Evolutionary conservation across 106 monocot genomes (phyloP), one percentile per base, ranked within the genome.

Genomic region (Platanthera guangdongensis): DNA sequence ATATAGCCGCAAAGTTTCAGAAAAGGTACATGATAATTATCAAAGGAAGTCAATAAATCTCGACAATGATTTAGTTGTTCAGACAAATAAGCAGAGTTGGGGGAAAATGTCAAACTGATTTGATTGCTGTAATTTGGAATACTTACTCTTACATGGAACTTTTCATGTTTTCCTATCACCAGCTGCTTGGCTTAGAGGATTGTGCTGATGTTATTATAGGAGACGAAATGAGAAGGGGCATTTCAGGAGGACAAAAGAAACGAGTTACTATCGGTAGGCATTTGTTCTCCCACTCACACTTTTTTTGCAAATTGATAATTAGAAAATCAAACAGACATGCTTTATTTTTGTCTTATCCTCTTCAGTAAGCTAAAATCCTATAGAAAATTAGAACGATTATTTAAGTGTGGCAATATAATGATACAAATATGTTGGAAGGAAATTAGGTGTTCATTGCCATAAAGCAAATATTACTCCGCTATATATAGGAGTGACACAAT

Each of bases 211-310:
- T 79, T 13, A 79, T 78, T 50, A 46, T 92, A 70, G 92, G 88
- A 74, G 89, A 92, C 72, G 88, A 88, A 72, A 84, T 92, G 86
- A 78, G 88, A 85, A 86, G 92, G 57, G 92, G 92, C 25, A 89
- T 92, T 53, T 92, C 92, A 53, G 92, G 89, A 77, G 92, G 92
- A 15, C 89, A 92, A 82, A 92, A 92, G 82, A 92, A 88, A 74
- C 82, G 91, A 75, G 84, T 85, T 11, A 92, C 88, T 57, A 85
- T 86, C 55, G 92, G 92, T 89, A 88, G 15, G 46, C 7, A 25
- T 59, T 21, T 4, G 2, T 79, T 28, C 9, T 28, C 52, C 3
- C 5, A 68, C 68, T 15, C 15, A 47, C 4, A 4, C n/a, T 70
- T 47, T 15, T 48, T 47, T 4, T 70, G 47, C 47, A 70, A 70